Evolutionary conservation across 306 rosid species (phyloP), one percentile per base, ranked within the genome.

Genomic region (Cicer pinnatifidum): DNA sequence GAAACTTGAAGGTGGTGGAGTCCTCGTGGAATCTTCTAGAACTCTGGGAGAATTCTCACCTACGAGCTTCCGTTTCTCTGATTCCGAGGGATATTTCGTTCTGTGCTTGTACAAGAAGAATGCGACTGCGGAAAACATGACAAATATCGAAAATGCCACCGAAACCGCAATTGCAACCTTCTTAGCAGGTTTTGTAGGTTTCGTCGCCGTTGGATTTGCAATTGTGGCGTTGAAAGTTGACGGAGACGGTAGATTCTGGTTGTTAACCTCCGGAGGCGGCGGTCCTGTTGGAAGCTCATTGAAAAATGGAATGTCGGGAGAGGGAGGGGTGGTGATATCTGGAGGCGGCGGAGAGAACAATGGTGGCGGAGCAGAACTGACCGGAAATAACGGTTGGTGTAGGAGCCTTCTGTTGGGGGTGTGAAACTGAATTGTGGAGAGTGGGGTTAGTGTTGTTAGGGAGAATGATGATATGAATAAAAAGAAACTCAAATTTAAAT

Each of bases 321-420:
- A 19, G 12, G 65, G 15, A 41, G 76, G 39, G 70, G 66, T 53
- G 6, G 19, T 53, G 8, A 65, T 60, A 7, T 71, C 88, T 0
- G 92, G 88, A 5, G 85, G 82, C 0, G 89, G 82, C 0, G 83
- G 83, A 0, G 73, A 68, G 1, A 76, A 16, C 6, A 10, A 72
- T 17, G 96, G 94, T 1, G 98, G 96, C 2, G 91, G 98, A 6
- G 87, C 54, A 0, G 89, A 85, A 17, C 23, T 57, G 0, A 1
- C 89, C 53, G 96, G 98, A 41, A 85, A 85, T 12, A 94, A 40
- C 1, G 99, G 99, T 47, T 94, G 90, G 86, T 94, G 99, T 8
- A 94, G 81, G 68, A 84, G 73, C 46, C 99, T 85, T 71, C 99
- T 80, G 15, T 71, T 16, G 37, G 50, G 1, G 17, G 51, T 35